phyloP scores from a whole-genome alignment of 1,284 basidiomycete genomes.

The Rhodotorula sp. region DNA sequence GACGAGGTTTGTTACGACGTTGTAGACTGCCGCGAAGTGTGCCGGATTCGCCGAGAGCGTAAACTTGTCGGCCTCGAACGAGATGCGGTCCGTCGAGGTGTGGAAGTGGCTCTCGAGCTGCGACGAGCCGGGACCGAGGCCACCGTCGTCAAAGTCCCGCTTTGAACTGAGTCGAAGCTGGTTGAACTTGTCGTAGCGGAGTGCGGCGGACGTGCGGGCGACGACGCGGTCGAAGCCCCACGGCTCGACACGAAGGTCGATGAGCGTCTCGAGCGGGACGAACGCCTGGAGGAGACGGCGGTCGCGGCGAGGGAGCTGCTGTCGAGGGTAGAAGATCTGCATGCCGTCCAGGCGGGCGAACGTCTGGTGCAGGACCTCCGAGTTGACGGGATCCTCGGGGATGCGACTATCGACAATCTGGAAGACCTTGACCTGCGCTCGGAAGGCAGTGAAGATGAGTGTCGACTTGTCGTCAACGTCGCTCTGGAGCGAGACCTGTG shows the following conservation, averaged over 20 bases:
- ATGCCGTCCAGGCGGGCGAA: conserved; percentile 73
- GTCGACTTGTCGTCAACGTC: conserved; percentile 63
- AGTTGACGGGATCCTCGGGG: conserved; percentile 78
- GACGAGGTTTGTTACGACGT: conserved; percentile 80
- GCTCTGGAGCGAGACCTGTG: conserved; percentile 80
- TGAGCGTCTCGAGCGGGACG: conserved; percentile 83
- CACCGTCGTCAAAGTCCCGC: conserved; percentile 9
- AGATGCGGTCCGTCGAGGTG: conserved; percentile 56
- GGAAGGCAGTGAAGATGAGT: conserved; percentile 75
- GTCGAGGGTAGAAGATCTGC: conserved; percentile 78
- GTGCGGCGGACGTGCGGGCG: conserved; percentile 78
- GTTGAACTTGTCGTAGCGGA: conserved; percentile 95
- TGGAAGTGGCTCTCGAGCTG: conserved; percentile 29
- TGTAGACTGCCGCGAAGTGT: conserved; percentile 84
- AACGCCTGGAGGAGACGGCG: conserved; percentile 45
- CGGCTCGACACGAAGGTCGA: conserved; percentile 78
- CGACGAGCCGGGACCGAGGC: conserved; percentile 11
- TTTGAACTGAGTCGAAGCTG: conserved; percentile 70
- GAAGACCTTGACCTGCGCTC: conserved; percentile 77
- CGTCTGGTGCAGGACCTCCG: conserved; percentile 79
- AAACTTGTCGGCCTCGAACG: conserved; percentile 77
- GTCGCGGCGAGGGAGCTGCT: background rate
- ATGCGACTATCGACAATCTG: conserved; percentile 76
- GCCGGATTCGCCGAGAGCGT: conserved; percentile 82
- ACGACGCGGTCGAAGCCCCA: conserved; percentile 83